Base-by-base conservation (phyloP, 305 asterid genomes). In the Salvia sclarea region DNA sequence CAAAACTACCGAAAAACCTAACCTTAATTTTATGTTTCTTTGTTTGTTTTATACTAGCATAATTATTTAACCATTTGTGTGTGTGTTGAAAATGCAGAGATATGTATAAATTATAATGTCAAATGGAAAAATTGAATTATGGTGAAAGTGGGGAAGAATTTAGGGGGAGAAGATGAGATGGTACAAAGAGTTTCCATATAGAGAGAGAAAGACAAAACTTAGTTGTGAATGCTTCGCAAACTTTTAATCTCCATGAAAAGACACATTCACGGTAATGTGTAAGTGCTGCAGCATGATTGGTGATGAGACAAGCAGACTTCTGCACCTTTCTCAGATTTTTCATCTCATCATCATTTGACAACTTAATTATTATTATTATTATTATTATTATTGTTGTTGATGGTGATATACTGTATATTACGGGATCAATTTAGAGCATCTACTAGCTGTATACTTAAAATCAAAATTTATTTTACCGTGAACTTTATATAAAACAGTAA, bases 231-330 rank as follows among this genome's bases (percentile, higher is more conserved):
- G 74, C 57, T 31, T 14, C 20, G 17, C 65, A 71, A 55, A 33
- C 47, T 45, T 73, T 66, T 56, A 49, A 61, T 38, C 61, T 52
- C 61, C 40, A 60, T 25, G 75, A 67, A 74, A 74, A 67, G 67
- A 71, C 79, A 69, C 33, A 62, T 50, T 38, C 75, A 68, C 67
- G 37, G 62, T 52, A 71, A 35, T 47, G 74, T 71, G 72, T 43
- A 73, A 75, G 73, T 24, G 66, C 28, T 60, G 72, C 73, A 58
- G 64, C 50, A 45, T 64, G 70, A 79, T 68, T 72, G 68, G 38
- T 68, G 72, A 71, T 75, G 57, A 75, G 54, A 70, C 81, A 77
- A 28, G 28, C 66, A 59, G 66, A 72, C 61, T 57, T 33, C 30
- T 59, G 30, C 54, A n/a, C 48, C 63, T 12, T 33, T 63, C 9